Percentiles rank a stretch among this genome's conserved stretches.
These are phyloP conservation scores for Metarhizium sp. DNA, from an alignment of 2,329 filamentous ascomycete species.

Conservation along the genomic window DNA sequence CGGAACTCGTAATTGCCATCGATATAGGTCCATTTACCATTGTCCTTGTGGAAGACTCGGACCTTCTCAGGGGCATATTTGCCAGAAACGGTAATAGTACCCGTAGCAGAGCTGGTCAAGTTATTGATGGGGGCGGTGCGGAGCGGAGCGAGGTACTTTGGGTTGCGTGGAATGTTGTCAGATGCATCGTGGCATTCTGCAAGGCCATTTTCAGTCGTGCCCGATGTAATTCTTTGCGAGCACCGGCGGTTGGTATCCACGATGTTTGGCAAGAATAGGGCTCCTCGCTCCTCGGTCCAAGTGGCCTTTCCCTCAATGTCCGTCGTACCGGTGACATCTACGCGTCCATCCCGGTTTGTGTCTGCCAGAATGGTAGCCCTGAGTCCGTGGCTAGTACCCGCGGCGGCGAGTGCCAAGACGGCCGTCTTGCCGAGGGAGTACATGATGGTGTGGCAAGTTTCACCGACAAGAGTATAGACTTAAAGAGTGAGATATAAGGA, in stretches of 20 bases:
- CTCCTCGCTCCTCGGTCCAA: conserved; percentile 17
- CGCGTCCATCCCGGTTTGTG: conserved; percentile 24
- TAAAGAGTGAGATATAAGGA: no score
- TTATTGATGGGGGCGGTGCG: conserved; percentile 17
- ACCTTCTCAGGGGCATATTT: conserved; percentile 11
- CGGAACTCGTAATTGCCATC: conserved; percentile 18
- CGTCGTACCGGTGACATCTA: conserved; percentile 16
- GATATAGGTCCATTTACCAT: conserved; percentile 17
- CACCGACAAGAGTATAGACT: no score
- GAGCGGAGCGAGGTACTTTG: conserved; percentile 22
- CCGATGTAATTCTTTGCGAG: no score
- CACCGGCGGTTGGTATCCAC: conserved; percentile 23
- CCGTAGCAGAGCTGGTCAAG: conserved; percentile 10
- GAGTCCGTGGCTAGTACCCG: background rate
- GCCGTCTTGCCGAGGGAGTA: no score
- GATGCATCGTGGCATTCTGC: conserved; percentile 26
- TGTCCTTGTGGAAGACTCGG: conserved; percentile 17
- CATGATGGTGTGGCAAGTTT: no score
- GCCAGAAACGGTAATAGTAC: conserved; percentile 8
- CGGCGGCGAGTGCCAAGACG: no score
- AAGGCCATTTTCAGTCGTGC: conserved; percentile 5
- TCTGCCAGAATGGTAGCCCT: conserved; percentile 18
- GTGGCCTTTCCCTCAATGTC: conserved; percentile 14
- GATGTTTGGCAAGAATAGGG: conserved; percentile 26
- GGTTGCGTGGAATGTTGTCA: conserved; percentile 20